These are phyloP conservation scores for Debaryomyces fabryi DNA, from an alignment of 1,139 yeast species.

Conservation along the genomic window DNA sequence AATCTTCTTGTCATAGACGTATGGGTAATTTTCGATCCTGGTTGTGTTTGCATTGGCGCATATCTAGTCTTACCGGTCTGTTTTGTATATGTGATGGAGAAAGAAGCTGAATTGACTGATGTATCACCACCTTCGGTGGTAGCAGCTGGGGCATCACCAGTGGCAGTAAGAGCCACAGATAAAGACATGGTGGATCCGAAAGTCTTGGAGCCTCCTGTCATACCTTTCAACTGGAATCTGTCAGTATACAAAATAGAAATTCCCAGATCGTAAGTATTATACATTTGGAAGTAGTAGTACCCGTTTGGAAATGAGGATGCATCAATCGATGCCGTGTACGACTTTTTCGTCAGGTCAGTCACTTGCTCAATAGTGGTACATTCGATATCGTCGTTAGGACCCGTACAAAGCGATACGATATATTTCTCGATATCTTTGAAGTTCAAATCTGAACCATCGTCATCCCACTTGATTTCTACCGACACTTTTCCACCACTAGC, in stretches of 20 bases:
- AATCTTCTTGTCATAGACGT: slow-evolving; percentile 63
- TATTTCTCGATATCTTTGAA: slow-evolving; percentile 47
- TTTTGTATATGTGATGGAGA: slow-evolving; percentile 59
- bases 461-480: slow-evolving; percentile 64
- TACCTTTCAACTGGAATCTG: slow-evolving; percentile 65
- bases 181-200: slow-evolving; percentile 13
- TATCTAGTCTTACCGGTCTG: slow-evolving; percentile 77
- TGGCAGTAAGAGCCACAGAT: slow-evolving; percentile 23
- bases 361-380: slow-evolving; percentile 30
- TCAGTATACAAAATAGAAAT: slow-evolving; percentile 71
- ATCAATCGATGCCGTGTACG: slow-evolving; percentile 46
- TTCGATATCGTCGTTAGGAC: slow-evolving; percentile 53
- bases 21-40: slow-evolving; percentile 68
- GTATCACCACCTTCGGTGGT: slow-evolving; percentile 26
- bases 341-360: slow-evolving; percentile 12
- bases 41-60: slow-evolving; percentile 94
- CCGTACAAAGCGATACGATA: slow-evolving; percentile 68
- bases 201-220: slow-evolving; percentile 61
- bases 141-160: slow-evolving; percentile 33
- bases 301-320: slow-evolving; percentile 60
- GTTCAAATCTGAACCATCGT: slow-evolving; percentile 41
- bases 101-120: slow-evolving; percentile 34
- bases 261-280: slow-evolving; percentile 44
- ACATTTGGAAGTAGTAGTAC: slow-evolving; percentile 68
- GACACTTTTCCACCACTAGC: slow-evolving; percentile 52